Percentiles rank a stretch among this genome's conserved stretches.
phyloP scores from a whole-genome alignment of 345 rosid genomes.

The Nasturtium officinale region DNA sequence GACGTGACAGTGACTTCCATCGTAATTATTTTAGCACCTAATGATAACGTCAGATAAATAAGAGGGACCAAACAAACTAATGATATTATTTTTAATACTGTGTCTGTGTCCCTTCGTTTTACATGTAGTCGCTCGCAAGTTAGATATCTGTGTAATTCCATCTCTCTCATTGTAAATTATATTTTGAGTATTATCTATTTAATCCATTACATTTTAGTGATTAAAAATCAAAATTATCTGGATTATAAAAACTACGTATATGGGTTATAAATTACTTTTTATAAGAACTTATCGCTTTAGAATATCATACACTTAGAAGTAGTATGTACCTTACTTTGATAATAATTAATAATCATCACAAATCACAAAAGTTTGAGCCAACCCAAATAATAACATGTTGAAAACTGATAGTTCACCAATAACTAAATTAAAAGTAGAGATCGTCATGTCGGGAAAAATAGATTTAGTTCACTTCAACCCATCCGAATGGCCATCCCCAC shows the following conservation, averaged over 20 bases:
- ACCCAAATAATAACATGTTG: neutral
- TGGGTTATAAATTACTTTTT: neutral
- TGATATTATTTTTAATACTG: neutral
- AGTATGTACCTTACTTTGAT: neutral
- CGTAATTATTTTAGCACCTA: constrained; percentile 34
- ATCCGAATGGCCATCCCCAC: constrained; percentile 4
- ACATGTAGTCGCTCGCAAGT: constrained; percentile 24
- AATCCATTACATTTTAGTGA: neutral
- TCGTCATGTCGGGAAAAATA: constrained; percentile 9
- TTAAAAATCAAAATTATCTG: neutral
- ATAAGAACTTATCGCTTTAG: neutral
- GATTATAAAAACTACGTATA: neutral
- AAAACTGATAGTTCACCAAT: neutral
- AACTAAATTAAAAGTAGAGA: neutral
- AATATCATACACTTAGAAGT: neutral
- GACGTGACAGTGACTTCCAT: constrained; percentile 31
- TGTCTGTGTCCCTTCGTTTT: constrained; percentile 29
- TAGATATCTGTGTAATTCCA: neutral
- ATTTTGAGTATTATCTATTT: neutral
- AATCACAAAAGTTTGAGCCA: constrained; percentile 17
- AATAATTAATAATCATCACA: neutral
- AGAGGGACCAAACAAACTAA: constrained; percentile 18
- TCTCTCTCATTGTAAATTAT: neutral
- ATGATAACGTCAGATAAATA: constrained; percentile 22
- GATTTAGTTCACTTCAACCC: constrained; percentile 13